These are phyloP conservation scores for Rubroboletus pulcherrimus DNA, from an alignment of 768 basidiomycete species.

Conservation along the genomic window DNA sequence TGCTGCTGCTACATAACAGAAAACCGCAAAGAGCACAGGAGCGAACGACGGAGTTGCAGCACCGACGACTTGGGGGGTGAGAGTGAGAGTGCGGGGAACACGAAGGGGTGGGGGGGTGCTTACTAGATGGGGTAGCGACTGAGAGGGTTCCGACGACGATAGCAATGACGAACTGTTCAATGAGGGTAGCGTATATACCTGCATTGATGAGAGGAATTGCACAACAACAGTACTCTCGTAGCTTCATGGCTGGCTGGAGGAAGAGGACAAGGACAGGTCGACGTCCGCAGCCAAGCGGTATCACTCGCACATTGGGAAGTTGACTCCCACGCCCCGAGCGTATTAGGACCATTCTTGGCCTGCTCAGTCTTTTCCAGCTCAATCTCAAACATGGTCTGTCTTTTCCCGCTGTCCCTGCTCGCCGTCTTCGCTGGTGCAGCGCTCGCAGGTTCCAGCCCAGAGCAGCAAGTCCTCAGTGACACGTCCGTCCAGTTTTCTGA, in stretches of 20 bases:
- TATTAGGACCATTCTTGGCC: slow-evolving; percentile 20
- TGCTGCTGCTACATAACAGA: slow-evolving; percentile 73
- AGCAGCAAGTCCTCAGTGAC: slow-evolving; percentile 33
- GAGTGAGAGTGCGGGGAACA: slow-evolving; percentile 9
- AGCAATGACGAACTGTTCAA: slow-evolving; percentile 70
- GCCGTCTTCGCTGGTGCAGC: slow-evolving; percentile 24
- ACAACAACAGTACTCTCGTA: slow-evolving; percentile 88
- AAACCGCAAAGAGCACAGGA: slow-evolving; percentile 64
- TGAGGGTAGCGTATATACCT: slow-evolving; percentile 79
- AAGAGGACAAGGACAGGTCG: neutral
- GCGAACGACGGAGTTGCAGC: slow-evolving; percentile 79
- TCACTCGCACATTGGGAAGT: slow-evolving; percentile 3
- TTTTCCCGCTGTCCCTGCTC: slow-evolving; percentile 27
- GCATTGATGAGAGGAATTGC: slow-evolving; percentile 88
- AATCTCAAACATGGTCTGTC: slow-evolving; percentile 28
- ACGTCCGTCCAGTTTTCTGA: slow-evolving; percentile 34
- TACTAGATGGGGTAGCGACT: slow-evolving; percentile 76
- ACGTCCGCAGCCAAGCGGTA: neutral
- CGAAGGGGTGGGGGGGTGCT: slow-evolving; percentile 22
- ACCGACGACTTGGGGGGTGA: slow-evolving; percentile 64
- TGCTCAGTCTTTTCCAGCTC: slow-evolving; percentile 14
- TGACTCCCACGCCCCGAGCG: slow-evolving; percentile 18
- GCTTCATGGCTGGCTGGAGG: slow-evolving; percentile 46
- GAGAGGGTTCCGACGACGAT: slow-evolving; percentile 69
- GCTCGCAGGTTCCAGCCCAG: slow-evolving; percentile 19